Evolutionary conservation across 805 yeast species (phyloP), one percentile per base, ranked within the genome.

Genomic region (Wickerhamiella alocasiicola): DNA sequence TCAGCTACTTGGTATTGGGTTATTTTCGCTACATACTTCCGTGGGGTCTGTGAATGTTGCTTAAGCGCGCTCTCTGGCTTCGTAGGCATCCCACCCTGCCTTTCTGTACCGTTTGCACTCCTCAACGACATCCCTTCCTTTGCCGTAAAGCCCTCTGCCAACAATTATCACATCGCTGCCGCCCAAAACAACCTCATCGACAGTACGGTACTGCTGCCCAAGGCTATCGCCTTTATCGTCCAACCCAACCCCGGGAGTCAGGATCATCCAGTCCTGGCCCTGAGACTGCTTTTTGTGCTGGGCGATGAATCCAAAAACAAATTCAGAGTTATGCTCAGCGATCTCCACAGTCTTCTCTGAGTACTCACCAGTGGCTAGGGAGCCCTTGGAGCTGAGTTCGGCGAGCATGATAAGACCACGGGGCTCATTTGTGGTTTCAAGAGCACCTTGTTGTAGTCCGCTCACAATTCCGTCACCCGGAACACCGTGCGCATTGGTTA

Each of bases 211-310:
- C 62, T 91, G 97, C 61, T 91, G 99, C 18, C 99, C 99, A 46
- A 91, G 69, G 1, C 78, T 74, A 58, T 91, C 99, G 12, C 97
- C 96, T 59, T 80, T 91, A 56, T 88, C 97, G 56, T 88, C 98
- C 39, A 91, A 70, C 2, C 97, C 97, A 29, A 91, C 98, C 46
- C 99, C 99, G 0, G 99, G 99, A 1, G 98, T 88, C 91, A 91
- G 78, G 44, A 87, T 74, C 30, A 91, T 63, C 95, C 96, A 91
- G 63, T 91, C 98, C 54, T 81, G 87, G 52, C 78, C 91, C 2
- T 71, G 78, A 32, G 71, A 68, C 12, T 87, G 52, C 82, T 87
- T 81, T 44, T 78, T 77, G 55, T 73, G 72, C 59, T 85, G 96
- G 0, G 98, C 96, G 62, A 91, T 91, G 60, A 88, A 91, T 0